Base-by-base conservation (phyloP, 306 rosid species). In the Lupinus albus region DNA sequence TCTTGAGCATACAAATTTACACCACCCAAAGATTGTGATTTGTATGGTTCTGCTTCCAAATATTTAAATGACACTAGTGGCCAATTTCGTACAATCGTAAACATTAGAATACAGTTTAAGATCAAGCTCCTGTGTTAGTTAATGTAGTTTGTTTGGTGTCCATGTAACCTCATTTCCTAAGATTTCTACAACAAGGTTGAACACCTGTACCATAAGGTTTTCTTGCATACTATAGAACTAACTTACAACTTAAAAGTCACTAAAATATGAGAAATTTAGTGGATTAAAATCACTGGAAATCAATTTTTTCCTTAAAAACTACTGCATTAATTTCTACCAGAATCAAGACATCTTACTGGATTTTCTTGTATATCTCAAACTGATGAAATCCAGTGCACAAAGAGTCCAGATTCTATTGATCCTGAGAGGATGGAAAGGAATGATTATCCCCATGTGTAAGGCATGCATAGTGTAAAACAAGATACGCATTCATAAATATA, bases 141-240 rank as follows among this genome's bases (percentile, higher is more conserved):
- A 50, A 50, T 21, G 74, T 28, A 10, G 38, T 52, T 64, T 42
- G 67, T 61, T 62, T 67, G 30, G 30, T 25, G 30, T 25, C 30
- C 46, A 42, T 35, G 41, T 49, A 60, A 38, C 38, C 56, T 44
- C 65, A 38, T 67, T 52, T 35, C 62, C 60, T 41, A 45, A 70
- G 54, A 30, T 64, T 15, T 64, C 64, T 25, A 30, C 32, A 38
- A 58, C 30, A 47, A 38, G 44, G 30, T 49, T 50, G 41, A 59
- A 60, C 41, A 28, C n/a, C n/a, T n/a, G n/a, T n/a, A n/a, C 53
- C 64, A 8, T 47, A 73, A 21, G 63, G 53, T 61, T 74, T 71
- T 67, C 71, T 61, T 15, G 4, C 61, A 41, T 32, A 11, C 47
- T 39, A 39, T 39, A 39, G 10, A 39, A 10, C 45, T 67, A n/a